These are phyloP conservation scores for Conringia planisiliqua DNA, from an alignment of 345 rosid species.

Conservation along the genomic window DNA sequence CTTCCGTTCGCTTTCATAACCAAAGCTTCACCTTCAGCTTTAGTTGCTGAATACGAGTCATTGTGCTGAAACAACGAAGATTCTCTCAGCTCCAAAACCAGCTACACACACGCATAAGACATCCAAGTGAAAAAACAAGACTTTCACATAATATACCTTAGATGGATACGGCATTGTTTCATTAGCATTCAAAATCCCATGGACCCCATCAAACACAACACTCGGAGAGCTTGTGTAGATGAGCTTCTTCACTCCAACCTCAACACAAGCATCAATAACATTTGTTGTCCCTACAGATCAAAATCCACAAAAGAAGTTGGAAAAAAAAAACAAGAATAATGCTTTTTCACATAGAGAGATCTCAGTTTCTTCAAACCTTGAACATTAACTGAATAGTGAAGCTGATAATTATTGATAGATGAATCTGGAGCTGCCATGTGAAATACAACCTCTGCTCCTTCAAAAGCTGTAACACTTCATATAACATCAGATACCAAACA, in stretches of 20 bases:
- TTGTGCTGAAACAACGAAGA: constrained; percentile 53
- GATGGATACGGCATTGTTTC: constrained; percentile 70
- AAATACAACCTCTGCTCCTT: constrained; percentile 82
- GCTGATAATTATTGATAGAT: constrained; percentile 66
- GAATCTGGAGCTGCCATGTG: constrained; percentile 99
- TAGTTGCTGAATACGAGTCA: constrained; percentile 86
- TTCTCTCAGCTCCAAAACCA: not conserved
- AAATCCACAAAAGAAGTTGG: not conserved
- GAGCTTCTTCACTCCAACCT: constrained; percentile 73
- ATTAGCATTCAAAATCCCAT: constrained; percentile 55
- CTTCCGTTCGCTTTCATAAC: constrained; percentile 65
- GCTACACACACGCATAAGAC: not conserved
- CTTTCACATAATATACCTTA: constrained; percentile 19
- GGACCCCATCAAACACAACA: constrained; percentile 83
- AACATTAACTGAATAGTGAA: constrained; percentile 88
- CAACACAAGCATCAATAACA: constrained; percentile 79
- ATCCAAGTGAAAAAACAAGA: not conserved
- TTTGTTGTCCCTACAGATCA: constrained; percentile 59
- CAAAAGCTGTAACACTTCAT: constrained; percentile 40
- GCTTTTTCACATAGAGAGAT: not conserved
- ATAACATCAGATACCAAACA: not conserved
- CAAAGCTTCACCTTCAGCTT: constrained; percentile 82
- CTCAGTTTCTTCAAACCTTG: constrained; percentile 45
- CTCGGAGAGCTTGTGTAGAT: constrained; percentile 96
- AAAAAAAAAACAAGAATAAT: no score